Base-by-base conservation (phyloP, 2,329 filamentous ascomycete genomes). In the Conoideocrella luteorostrata region DNA sequence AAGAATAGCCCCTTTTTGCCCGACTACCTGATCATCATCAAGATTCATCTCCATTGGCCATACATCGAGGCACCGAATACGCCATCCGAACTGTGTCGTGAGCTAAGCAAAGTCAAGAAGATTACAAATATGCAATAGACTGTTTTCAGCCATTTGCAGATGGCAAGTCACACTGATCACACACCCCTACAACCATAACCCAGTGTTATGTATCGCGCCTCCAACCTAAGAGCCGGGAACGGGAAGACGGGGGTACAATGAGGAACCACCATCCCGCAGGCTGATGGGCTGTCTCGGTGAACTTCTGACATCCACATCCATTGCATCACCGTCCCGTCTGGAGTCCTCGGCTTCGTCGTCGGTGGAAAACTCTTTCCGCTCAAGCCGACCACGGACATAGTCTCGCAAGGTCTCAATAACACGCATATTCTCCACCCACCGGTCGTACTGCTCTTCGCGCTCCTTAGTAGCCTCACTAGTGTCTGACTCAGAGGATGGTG, bases 381-480 rank as follows among this genome's bases (percentile, higher is more conserved):
- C 68, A n/a, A 84, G 68, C 24, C 78, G 73, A 10, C 74, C 66
- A 37, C 69, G 70, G 42, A 84, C 69, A 48, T 78, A 76, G 49
- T 75, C 72, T 30, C 78, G 70, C 29, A 84, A 70, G 34, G 68
- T 73, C 64, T 84, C 80, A 41, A 84, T 80, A 41, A 77, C 71
- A 28, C 80, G 78, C 58, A 84, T 76, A 56, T 83, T 80, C 61
- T 82, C 77, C 11, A 84, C 64, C 80, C 80, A 84, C 44, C 71
- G 68, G 55, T 84, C 80, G 57, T 83, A 80, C 43, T 72, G 72
- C 58, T 80, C 77, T 56, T 81, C 78, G 21, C 75, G 74, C 55
- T 80, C 75, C 44, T 72, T 72, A 33, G 70, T 69, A 29, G 68
- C 66, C 2, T 71, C 70, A 48, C 70, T 72, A 3, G 60, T 60